Conservation (phyloP, 1,284 basidiomycete genomes). For the Ustilago trichophora region DNA sequence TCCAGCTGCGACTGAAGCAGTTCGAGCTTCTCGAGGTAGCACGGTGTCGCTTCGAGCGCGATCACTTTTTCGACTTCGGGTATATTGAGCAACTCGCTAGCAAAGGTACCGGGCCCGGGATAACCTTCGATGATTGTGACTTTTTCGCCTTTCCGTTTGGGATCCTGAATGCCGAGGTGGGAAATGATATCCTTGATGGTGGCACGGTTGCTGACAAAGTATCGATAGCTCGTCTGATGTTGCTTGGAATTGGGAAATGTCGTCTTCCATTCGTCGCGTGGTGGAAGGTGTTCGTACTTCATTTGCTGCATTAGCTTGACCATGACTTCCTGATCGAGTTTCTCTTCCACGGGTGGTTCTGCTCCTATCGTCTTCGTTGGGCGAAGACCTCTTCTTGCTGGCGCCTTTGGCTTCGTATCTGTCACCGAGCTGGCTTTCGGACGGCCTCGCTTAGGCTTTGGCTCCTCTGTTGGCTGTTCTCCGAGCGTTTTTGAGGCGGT, state of each 20-base stretch:
- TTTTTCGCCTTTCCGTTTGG: slow-evolving; percentile 41
- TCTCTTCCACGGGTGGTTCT: slow-evolving; percentile 1
- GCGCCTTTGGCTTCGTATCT: neutral
- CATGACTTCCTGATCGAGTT: slow-evolving; percentile 6
- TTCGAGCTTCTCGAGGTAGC: slow-evolving; percentile 33
- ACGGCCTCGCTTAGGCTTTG: neutral
- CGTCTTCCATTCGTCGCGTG: slow-evolving; percentile 41
- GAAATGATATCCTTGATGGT: slow-evolving; percentile 44
- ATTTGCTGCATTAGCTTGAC: slow-evolving; percentile 12
- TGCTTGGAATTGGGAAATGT: slow-evolving; percentile 30
- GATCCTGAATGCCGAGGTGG: slow-evolving; percentile 30
- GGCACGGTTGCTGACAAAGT: slow-evolving; percentile 54
- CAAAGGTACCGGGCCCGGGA: slow-evolving; percentile 59
- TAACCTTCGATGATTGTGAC: slow-evolving; percentile 62
- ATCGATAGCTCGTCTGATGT: slow-evolving; percentile 44
- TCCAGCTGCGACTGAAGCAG: slow-evolving; percentile 29
- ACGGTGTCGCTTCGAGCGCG: slow-evolving; percentile 52
- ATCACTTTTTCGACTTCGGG: slow-evolving; percentile 62
- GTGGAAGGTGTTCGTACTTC: slow-evolving; percentile 47
- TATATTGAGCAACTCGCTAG: slow-evolving; percentile 51
- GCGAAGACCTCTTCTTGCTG: slow-evolving; percentile 1
- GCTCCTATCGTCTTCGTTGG: neutral
- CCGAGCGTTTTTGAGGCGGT: too few relatives aligned
- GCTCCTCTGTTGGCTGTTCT: too few relatives aligned
- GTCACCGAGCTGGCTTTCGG: neutral